A percentile compares a stretch with the other conserved stretches of the same genome.
Conservation (phyloP, 345 rosid genomes). For the Microcos paniculata region DNA sequence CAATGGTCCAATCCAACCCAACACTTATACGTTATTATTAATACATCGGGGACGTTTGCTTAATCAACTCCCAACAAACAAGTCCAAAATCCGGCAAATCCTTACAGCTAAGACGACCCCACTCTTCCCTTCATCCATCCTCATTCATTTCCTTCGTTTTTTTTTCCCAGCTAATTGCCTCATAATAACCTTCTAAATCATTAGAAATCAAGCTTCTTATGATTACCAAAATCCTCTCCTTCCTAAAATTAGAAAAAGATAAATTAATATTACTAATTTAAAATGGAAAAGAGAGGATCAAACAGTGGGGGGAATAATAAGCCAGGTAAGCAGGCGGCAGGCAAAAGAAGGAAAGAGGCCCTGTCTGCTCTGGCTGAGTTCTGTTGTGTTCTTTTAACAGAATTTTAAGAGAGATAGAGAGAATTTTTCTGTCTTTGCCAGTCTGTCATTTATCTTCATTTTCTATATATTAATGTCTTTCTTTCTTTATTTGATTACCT, state of each 20-base stretch:
- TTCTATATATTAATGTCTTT: not conserved
- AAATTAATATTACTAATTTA: not conserved
- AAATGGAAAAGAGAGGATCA: not conserved
- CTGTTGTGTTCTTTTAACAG: constrained; percentile 6
- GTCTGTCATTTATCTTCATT: constrained; percentile 28
- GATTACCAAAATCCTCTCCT: not conserved
- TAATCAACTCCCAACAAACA: not conserved
- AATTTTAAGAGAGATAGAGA: constrained; percentile 4
- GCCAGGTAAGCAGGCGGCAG: constrained; percentile 24
- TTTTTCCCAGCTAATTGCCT: not conserved
- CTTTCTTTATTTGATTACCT: not conserved
- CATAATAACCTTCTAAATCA: not conserved
- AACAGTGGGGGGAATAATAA: not conserved
- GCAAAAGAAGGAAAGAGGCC: not conserved
- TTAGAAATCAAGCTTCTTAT: not conserved
- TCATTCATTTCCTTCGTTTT: not conserved
- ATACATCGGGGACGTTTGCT: not conserved
- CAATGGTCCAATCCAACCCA: not conserved
- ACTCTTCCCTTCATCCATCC: not conserved
- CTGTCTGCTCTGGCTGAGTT: constrained; percentile 1
- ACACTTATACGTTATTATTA: not conserved
- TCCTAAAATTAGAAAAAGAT: not conserved
- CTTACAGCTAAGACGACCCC: constrained; percentile 9
- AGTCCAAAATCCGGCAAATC: constrained; percentile 5
- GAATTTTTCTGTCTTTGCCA: constrained; percentile 19